Conservation (phyloP, 306 rosid species). For the Cicer pinnatifidum region DNA sequence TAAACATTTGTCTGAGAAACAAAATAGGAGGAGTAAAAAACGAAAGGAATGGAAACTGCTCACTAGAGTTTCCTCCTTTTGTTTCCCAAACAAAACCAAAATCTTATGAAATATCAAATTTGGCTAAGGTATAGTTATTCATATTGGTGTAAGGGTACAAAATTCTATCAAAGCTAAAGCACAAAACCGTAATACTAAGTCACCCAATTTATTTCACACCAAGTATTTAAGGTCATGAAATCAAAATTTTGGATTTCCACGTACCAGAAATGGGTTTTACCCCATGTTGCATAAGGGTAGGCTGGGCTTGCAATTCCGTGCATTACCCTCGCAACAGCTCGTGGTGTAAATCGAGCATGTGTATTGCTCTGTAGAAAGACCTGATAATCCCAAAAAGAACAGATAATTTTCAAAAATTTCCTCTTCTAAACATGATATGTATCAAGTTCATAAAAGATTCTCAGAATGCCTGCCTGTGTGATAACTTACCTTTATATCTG, state of each 20-base stretch:
- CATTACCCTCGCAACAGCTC: slow-evolving; percentile 94
- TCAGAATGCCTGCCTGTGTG: slow-evolving; percentile 18
- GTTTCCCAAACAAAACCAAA: slow-evolving; percentile 34
- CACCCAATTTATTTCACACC: slow-evolving; percentile 17
- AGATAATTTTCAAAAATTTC: slow-evolving; percentile 4
- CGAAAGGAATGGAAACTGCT: slow-evolving; percentile 26
- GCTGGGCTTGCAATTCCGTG: slow-evolving; percentile 97
- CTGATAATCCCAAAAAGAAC: slow-evolving; percentile 54
- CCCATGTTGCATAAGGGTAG: slow-evolving; percentile 82
- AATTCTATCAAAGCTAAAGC: slow-evolving; percentile 5
- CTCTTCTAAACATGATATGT: slow-evolving; percentile 34
- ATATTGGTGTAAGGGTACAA: slow-evolving; percentile 18
- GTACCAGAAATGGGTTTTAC: slow-evolving; percentile 92
- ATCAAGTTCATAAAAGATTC: slow-evolving; percentile 39
- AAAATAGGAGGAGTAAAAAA: not conserved
- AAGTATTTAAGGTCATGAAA: not conserved
- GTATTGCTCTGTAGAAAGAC: slow-evolving; percentile 87
- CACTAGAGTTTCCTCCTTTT: slow-evolving; percentile 9
- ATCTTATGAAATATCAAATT: slow-evolving; percentile 26
- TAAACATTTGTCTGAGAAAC: not conserved
- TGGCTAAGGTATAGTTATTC: not conserved
- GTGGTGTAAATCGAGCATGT: slow-evolving; percentile 82
- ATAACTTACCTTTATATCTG: slow-evolving; percentile 82
- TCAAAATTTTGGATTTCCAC: not conserved
- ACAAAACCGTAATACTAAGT: slow-evolving; percentile 12